Evolutionary conservation across 129 eudicot genomes (phyloP).

Genomic region (Helianthus tuberosus): DNA sequence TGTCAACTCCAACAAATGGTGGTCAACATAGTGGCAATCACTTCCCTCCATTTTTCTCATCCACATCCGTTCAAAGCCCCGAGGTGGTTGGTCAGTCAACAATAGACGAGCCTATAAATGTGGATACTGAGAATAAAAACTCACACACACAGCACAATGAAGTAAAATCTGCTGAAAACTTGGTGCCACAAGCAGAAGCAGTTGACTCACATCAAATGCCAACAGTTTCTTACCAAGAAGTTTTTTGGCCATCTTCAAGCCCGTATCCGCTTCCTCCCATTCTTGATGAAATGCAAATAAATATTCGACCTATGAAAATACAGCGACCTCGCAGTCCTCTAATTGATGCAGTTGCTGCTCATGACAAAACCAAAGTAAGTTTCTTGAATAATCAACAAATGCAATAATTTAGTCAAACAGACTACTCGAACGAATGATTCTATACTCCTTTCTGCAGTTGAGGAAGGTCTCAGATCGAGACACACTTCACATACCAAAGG

Average conservation of each 20-base stretch:
- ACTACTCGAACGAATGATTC: constrained; percentile 7
- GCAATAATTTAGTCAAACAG: constrained; percentile 3
- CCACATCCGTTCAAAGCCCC: constrained; percentile 20
- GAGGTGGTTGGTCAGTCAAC: constrained; percentile 9
- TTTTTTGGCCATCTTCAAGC: constrained; percentile 31
- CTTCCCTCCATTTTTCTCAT: constrained; percentile 39
- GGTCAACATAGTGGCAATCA: constrained; percentile 19
- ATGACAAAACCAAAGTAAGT: constrained; percentile 84
- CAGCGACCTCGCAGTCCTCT: constrained; percentile 84
- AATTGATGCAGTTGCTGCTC: constrained; percentile 69
- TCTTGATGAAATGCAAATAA: constrained; percentile 42
- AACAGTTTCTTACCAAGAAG: constrained; percentile 38
- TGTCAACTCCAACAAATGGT: constrained; percentile 37
- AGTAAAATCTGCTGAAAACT: constrained; percentile 28
- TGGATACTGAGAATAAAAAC: constrained; percentile 22
- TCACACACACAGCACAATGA: constrained; percentile 31
- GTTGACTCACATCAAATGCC: constrained; percentile 29
- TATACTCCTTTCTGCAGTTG: constrained; percentile 42
- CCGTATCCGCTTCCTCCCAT: constrained; percentile 20
- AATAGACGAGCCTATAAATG: constrained; percentile 7
- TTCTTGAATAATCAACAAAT: constrained; percentile 5
- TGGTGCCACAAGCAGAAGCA: constrained; percentile 29
- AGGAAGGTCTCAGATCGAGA: constrained; percentile 76
- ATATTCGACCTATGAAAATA: constrained; percentile 47
- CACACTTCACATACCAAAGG: constrained; percentile 51